A percentile compares a stretch with the other conserved stretches of the same genome.
Evolutionary conservation across 371 early-diverging fungal species (phyloP).

Genomic region (Apophysomyces trapeziformis): DNA sequence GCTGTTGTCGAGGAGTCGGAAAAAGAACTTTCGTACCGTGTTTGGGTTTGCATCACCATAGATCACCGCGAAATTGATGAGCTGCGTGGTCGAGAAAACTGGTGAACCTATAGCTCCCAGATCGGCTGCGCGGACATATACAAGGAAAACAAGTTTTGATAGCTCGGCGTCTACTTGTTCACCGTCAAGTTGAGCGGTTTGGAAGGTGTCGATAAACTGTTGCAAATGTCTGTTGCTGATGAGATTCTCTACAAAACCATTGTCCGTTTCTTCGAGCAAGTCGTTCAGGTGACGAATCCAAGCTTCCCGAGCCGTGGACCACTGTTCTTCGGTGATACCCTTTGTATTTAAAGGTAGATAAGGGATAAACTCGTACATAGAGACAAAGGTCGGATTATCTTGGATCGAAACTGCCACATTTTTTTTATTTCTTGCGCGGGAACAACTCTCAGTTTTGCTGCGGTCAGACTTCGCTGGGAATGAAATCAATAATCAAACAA

Average conservation of each 20-base stretch:
- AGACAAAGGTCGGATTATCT: not conserved
- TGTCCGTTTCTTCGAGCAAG: constrained; percentile 15
- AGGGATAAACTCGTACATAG: constrained; percentile 24
- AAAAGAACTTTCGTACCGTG: constrained; percentile 17
- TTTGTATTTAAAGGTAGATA: constrained; percentile 15
- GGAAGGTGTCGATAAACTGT: constrained; percentile 10
- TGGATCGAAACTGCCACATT: not conserved
- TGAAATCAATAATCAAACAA: no score
- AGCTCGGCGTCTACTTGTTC: constrained; percentile 10
- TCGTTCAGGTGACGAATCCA: constrained; percentile 17
- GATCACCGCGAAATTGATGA: constrained; percentile 18
- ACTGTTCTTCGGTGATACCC: constrained; percentile 18
- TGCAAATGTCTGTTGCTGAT: constrained; percentile 18
- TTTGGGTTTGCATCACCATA: constrained; percentile 17
- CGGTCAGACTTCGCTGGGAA: no score
- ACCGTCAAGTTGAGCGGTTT: constrained; percentile 17
- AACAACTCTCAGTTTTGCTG: not conserved
- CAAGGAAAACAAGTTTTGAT: constrained; percentile 18
- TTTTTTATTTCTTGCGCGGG: not conserved
- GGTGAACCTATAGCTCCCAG: not conserved
- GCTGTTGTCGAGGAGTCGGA: not conserved
- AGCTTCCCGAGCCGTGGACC: constrained; percentile 17
- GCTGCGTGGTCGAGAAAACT: constrained; percentile 11
- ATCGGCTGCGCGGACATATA: constrained; percentile 18
- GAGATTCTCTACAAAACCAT: constrained; percentile 16